Conservation (phyloP, 805 yeast species). For the Starmera amethionina region DNA sequence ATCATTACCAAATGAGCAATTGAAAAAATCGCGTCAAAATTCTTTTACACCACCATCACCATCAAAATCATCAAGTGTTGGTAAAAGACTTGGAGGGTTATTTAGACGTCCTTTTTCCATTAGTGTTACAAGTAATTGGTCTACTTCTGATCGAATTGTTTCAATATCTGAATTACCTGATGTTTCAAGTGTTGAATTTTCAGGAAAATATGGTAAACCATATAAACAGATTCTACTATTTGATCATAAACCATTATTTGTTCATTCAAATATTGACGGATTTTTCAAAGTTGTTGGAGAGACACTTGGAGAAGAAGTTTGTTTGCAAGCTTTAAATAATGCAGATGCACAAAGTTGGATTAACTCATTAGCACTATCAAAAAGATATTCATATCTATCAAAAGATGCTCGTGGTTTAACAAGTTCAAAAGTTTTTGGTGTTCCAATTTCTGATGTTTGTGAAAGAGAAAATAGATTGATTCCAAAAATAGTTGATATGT, state of each 20-base stretch:
- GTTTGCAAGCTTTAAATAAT: slow-evolving; percentile 58
- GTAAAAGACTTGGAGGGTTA: slow-evolving; percentile 46
- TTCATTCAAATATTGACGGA: slow-evolving; percentile 27
- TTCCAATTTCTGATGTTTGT: slow-evolving; percentile 72
- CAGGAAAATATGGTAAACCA: slow-evolving; percentile 37
- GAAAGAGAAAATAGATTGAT: slow-evolving; percentile 51
- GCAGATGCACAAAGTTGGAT: slow-evolving; percentile 72
- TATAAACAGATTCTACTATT: slow-evolving; percentile 33
- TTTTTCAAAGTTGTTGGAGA: slow-evolving; percentile 33
- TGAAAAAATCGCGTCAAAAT: slow-evolving; percentile 12
- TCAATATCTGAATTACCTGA: slow-evolving; percentile 53
- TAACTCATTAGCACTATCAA: slow-evolving; percentile 27
- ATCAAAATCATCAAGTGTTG: slow-evolving; percentile 15
- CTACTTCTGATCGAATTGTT: slow-evolving; percentile 35
- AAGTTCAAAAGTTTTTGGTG: slow-evolving; percentile 65
- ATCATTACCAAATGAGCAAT: slow-evolving; percentile 5
- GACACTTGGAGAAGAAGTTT: slow-evolving; percentile 38
- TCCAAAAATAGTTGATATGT: slow-evolving; percentile 57
- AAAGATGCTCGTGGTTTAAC: slow-evolving; percentile 28
- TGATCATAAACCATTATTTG: slow-evolving; percentile 26
- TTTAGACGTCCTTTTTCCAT: slow-evolving; percentile 58
- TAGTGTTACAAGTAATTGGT: slow-evolving; percentile 29
- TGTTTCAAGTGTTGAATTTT: slow-evolving; percentile 29
- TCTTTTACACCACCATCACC: slow-evolving; percentile 11
- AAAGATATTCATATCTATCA: slow-evolving; percentile 32